Conservation (phyloP, 2,329 filamentous ascomycete genomes). For the Colletotrichum lentis region DNA sequence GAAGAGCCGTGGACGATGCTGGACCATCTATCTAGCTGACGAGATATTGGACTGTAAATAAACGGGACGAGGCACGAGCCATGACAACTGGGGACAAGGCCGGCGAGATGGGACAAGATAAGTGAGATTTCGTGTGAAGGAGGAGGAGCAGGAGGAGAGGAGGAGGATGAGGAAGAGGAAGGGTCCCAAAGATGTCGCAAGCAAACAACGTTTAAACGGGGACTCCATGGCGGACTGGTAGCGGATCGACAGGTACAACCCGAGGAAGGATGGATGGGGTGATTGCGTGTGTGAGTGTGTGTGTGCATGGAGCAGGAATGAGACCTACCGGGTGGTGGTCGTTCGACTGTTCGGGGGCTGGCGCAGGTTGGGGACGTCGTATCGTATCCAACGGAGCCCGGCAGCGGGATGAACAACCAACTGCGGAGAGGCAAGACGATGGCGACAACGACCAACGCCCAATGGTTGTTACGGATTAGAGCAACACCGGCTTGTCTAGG, state of each 20-base stretch:
- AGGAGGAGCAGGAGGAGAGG: constrained; percentile 1
- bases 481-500: background rate
- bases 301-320: constrained; percentile 27
- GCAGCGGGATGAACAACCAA: constrained; percentile 19
- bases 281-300: background rate
- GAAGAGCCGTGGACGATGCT: constrained; percentile 2
- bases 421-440: constrained; percentile 11
- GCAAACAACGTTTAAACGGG: constrained; percentile 35
- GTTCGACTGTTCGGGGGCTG: constrained; percentile 7
- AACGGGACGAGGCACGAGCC: constrained; percentile 29
- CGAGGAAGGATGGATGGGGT: constrained; percentile 5
- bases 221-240: constrained; percentile 20
- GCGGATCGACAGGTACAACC: constrained; percentile 32
- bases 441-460: constrained; percentile 13
- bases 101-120: constrained; percentile 3
- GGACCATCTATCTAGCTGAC: constrained; percentile 40
- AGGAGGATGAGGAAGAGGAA: constrained; percentile 15
- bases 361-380: constrained; percentile 24
- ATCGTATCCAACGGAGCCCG: constrained; percentile 25
- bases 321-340: constrained; percentile 28
- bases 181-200: constrained; percentile 29
- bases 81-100: constrained; percentile 29
- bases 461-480: constrained; percentile 5
- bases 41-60: constrained; percentile 36
- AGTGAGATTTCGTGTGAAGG: constrained; percentile 13